phyloP scores from a whole-genome alignment of 2,329 filamentous ascomycete species.

The Talaromyces sp. region DNA sequence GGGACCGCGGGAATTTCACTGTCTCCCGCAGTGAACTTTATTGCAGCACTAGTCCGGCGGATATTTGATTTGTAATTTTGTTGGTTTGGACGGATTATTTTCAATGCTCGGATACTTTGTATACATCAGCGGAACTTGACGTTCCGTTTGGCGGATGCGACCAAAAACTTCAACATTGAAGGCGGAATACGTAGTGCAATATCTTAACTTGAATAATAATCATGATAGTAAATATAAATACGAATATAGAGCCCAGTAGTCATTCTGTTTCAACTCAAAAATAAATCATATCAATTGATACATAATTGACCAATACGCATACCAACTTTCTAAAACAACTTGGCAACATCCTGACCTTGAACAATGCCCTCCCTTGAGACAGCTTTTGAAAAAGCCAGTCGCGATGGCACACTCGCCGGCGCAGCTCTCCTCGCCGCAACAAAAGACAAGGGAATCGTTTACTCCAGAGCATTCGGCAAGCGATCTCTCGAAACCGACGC shows the following conservation, averaged over 20 bases:
- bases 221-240: neutral
- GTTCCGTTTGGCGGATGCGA: neutral
- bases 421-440: constrained; percentile 4
- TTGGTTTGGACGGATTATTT: no score
- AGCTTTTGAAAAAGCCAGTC: neutral
- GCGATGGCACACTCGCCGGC: neutral
- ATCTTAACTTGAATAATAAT: neutral
- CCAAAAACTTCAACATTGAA: neutral
- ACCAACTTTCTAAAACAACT: neutral
- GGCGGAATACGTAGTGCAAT: neutral
- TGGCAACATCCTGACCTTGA: neutral
- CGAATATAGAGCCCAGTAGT: neutral
- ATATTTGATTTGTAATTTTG: neutral
- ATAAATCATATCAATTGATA: neutral
- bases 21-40: no score
- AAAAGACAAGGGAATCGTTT: constrained; percentile 1
- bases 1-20: neutral
- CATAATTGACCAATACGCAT: no score
- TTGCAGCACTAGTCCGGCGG: neutral
- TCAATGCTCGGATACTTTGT: neutral
- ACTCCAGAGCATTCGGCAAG: constrained; percentile 5
- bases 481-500: neutral
- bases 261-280: neutral
- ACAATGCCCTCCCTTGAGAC: neutral
- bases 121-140: neutral